Evolutionary conservation across 208 protist species (phyloP), one percentile per base, ranked within the genome.

Genomic region (Wallacemonas sp.): DNA sequence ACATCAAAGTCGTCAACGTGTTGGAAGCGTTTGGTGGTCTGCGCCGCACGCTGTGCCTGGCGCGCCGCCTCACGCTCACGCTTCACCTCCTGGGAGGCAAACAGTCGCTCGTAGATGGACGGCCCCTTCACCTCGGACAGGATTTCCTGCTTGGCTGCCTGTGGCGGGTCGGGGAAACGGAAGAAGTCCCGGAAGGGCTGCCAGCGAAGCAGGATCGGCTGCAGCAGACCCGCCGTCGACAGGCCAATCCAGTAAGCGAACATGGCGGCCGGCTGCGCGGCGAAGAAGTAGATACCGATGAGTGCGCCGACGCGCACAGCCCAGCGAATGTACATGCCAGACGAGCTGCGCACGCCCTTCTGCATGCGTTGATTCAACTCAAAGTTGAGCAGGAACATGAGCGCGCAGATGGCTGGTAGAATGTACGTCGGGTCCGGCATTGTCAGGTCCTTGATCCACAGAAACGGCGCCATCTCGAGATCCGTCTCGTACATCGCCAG

Each of bases 201-300:
- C 78, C 79, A 91, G 32, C 89, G 85, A 39, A 95, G 76, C 26
- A 95, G 52, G 19, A 95, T 61, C 3, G 89, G 89, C 81, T 95
- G 89, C 66, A 95, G 64, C 22, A 93, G 55, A 55, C 89, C 89
- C 0, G 78, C 83, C 3, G 71, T 83, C 0, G 89, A 95, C 26
- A 95, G 69, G 17, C 89, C 89, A 44, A 95, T 92, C 87, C 89
- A 95, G 76, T 95, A 95, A 10, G 83, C 84, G 55, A 93, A 95
- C 76, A 93, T 85, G n/a, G 86, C 83, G 5, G 89, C 52, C 21
- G 89, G 89, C 71, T 95, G 89, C 44, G 68, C 66, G 21, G 83
- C 70, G 57, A 92, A 89, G 57, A 91, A 79, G 68, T 92, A 93
- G n/a, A 95, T 76, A 13, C 83, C 83, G 17, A 88, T 68, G 22